phyloP scores from a whole-genome alignment of 2,329 filamentous ascomycete genomes.

The Talaromyces amestolkiae region DNA sequence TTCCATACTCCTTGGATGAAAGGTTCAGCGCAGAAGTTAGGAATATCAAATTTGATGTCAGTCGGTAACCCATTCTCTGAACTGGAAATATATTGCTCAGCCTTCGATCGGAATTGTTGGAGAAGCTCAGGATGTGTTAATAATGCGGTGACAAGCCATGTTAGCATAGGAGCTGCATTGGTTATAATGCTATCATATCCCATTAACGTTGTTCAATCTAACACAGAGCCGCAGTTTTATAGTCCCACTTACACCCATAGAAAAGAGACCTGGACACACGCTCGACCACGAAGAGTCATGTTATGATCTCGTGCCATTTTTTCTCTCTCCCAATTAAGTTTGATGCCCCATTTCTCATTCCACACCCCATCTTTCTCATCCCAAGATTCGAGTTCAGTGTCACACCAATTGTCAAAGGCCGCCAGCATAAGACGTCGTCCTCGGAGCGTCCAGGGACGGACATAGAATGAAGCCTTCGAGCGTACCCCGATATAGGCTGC shows the following conservation, averaged over 20 bases:
- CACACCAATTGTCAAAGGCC: constrained; percentile 15
- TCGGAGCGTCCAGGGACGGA: constrained; percentile 11
- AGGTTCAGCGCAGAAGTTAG: constrained; percentile 4
- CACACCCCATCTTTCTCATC: constrained; percentile 6
- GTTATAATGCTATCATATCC: constrained; percentile 11
- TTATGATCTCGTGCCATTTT: constrained; percentile 15
- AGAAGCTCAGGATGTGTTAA: constrained; percentile 12
- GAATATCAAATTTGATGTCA: constrained; percentile 7
- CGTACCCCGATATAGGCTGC: constrained; percentile 19
- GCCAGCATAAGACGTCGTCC: constrained; percentile 9
- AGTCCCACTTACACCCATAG: constrained; percentile 18
- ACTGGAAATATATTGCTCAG: constrained; percentile 6
- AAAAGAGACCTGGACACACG: constrained; percentile 19
- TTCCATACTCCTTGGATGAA: constrained; percentile 21
- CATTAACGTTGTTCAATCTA: background rate
- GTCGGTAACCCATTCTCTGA: background rate
- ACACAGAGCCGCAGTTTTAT: background rate
- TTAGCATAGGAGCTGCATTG: constrained; percentile 18
- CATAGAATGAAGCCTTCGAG: constrained; percentile 6
- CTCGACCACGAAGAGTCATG: constrained; percentile 15
- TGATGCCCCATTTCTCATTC: constrained; percentile 20
- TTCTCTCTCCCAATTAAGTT: constrained; percentile 20
- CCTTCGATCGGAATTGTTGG: constrained; percentile 5
- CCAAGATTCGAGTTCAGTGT: constrained; percentile 17
- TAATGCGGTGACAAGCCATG: constrained; percentile 15